phyloP scores from a whole-genome alignment of 2,329 filamentous ascomycete species.

The Proliferodiscus dingleyae region DNA sequence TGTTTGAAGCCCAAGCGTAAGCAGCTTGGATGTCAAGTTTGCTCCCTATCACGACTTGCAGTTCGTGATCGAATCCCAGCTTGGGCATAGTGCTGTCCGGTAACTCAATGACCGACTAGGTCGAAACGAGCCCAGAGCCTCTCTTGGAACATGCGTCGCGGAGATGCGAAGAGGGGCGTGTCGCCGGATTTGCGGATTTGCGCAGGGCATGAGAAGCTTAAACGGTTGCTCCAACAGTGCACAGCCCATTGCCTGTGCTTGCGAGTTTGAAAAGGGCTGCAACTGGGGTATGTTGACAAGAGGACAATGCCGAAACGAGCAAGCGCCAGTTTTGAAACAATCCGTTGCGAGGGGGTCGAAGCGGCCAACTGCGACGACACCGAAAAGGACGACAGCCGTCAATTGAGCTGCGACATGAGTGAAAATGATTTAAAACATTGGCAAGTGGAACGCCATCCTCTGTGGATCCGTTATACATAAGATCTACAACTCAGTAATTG shows the following conservation, averaged over 20 bases:
- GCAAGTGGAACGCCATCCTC: not conserved
- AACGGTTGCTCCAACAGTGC: not conserved
- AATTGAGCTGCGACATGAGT: not conserved
- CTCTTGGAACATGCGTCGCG: constrained; percentile 8
- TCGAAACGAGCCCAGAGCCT: constrained; percentile 6
- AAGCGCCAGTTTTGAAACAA: constrained; percentile 1
- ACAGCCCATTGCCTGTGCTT: not conserved
- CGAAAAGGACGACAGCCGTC: not conserved
- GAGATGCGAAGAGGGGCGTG: constrained; percentile 3
- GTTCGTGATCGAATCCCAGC: not conserved
- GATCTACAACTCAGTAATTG: not conserved
- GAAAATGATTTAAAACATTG: not conserved
- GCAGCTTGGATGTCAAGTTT: not conserved
- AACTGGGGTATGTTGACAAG: not conserved
- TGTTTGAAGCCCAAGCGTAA: not conserved
- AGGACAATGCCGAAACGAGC: not conserved
- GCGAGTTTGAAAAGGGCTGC: not conserved
- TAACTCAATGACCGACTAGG: not conserved
- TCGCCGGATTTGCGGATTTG: constrained; percentile 5
- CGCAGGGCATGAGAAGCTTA: constrained; percentile 12
- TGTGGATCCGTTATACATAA: constrained; percentile 2
- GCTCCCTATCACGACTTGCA: not conserved
- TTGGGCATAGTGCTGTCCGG: constrained; percentile 4
- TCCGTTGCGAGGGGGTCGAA: not conserved
- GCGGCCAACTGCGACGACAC: not conserved